These are phyloP conservation scores for Apiotrichum akiyoshidainum DNA, from an alignment of 1,284 basidiomycete genomes.

Conservation along the genomic window DNA sequence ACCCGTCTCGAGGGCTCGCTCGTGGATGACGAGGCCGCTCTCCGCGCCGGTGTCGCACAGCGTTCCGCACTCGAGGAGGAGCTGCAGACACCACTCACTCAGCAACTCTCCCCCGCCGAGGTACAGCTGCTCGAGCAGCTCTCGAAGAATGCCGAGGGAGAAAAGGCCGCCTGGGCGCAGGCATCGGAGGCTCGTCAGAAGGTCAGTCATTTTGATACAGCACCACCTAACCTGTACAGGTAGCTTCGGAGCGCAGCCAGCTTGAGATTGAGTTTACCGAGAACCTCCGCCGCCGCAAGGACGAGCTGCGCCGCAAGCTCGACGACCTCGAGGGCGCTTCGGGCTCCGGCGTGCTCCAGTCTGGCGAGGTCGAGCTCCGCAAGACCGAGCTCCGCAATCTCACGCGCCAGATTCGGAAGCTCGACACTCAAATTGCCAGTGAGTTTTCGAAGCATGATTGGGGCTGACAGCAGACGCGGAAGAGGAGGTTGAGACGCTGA, in stretches of 20 bases:
- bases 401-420: slow-evolving; percentile 62
- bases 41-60: slow-evolving; percentile 44
- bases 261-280: slow-evolving; percentile 94
- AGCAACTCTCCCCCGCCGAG: slow-evolving; percentile 71
- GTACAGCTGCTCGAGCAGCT: slow-evolving; percentile 65
- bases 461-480: slow-evolving; percentile 49
- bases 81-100: slow-evolving; percentile 69
- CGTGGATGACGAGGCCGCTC: slow-evolving; percentile 69
- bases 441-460: slow-evolving; percentile 28
- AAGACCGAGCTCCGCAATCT: slow-evolving; percentile 66
- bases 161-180: slow-evolving; percentile 68
- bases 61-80: slow-evolving; percentile 68
- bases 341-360: slow-evolving; percentile 59
- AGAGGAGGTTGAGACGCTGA: slow-evolving; percentile 59
- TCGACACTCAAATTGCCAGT: slow-evolving; percentile 67
- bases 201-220: slow-evolving; percentile 53
- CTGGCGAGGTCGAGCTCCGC: slow-evolving; percentile 63
- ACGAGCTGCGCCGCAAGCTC: slow-evolving; percentile 72
- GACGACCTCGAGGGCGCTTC: slow-evolving; percentile 66
- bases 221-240: slow-evolving; percentile 52
- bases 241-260: slow-evolving; percentile 71
- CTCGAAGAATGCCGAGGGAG: slow-evolving; percentile 70
- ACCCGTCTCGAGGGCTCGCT: slow-evolving; percentile 65
- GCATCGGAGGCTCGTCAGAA: slow-evolving; percentile 67
- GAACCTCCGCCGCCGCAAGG: slow-evolving; percentile 69